Base-by-base conservation (phyloP, 768 basidiomycete species). In the Tricholoma furcatifolium region DNA sequence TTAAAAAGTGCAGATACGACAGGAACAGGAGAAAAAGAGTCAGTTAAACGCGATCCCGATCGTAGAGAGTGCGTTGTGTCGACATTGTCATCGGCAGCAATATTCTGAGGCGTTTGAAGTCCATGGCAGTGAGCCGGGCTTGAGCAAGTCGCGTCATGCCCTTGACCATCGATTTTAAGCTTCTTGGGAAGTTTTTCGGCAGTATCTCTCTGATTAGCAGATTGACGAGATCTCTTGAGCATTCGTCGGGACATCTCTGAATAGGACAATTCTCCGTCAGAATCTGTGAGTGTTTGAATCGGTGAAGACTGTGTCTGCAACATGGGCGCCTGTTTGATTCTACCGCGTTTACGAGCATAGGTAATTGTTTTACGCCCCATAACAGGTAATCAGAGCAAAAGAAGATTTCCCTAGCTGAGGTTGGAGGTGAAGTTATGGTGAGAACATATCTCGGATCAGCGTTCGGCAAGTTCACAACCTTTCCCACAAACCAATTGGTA, bases 351-450 rank as follows among this genome's bases (percentile, higher is more conserved):
- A 15, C 42, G 62, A 38, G 58, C 58, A 51, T 63, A 63, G 9
- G 62, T 63, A 6, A 62, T 49, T 18, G 52, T 58, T 47, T 60
- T 61, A 38, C 60, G 54, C 27, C 50, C 47, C 60, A 63, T 63
- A 30, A 40, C 15, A 48, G 32, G 24, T 24, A 18, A 50, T 27
- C 27, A 31, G 20, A 32, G 23, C 17, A 46, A 27, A n/a, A 21
- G 40, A 11, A n/a, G 9, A 38, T 50, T 5, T 12, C 15, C 7
- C 6, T 39, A 42, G 24, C 18, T n/a, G 38, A 50, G 12, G 18
- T 18, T 24, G 12, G 4, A 20, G 4, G 7, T 27, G 27, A 27
- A 27, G 27, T 27, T 3, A 27, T 4, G 27, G 27, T 27, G 27
- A 27, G 3, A n/a, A n/a, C n/a, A n/a, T n/a, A n/a, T n/a, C n/a